Evolutionary conservation across 257 asterid genomes (phyloP).

Genomic region (Datura wrightii): DNA sequence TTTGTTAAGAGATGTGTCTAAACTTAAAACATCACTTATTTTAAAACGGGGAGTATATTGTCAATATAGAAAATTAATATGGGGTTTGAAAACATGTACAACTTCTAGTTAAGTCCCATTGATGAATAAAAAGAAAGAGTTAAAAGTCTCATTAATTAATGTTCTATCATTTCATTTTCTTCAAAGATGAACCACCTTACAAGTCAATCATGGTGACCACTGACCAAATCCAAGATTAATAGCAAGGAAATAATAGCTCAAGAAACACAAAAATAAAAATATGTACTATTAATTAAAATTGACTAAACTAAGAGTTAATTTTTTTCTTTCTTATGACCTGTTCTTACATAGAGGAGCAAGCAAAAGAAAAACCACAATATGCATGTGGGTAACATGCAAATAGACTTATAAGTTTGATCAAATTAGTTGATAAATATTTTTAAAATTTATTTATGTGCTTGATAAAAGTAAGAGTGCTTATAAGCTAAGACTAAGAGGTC

Average conservation of each 20-base stretch:
- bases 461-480: no score
- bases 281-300: not conserved
- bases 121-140: no score
- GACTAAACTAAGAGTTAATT: not conserved
- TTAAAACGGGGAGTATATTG: not conserved
- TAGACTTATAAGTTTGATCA: not conserved
- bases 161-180: not conserved
- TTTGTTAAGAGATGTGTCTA: no score
- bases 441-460: not conserved
- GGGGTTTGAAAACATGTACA: not conserved
- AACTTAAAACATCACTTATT: no score
- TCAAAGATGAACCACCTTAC: no score
- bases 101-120: not conserved
- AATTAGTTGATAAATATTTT: no score
- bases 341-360: not conserved
- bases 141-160: not conserved
- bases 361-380: not conserved
- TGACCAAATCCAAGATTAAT: not conserved
- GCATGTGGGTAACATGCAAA: not conserved
- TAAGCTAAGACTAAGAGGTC: no score
- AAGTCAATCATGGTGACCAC: not conserved
- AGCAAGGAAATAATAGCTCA: constrained; percentile 1
- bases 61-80: not conserved
- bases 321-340: not conserved
- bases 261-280: not conserved